These are phyloP conservation scores for Colletotrichum australisinense DNA, from an alignment of 2,329 filamentous ascomycete species.

Conservation along the genomic window DNA sequence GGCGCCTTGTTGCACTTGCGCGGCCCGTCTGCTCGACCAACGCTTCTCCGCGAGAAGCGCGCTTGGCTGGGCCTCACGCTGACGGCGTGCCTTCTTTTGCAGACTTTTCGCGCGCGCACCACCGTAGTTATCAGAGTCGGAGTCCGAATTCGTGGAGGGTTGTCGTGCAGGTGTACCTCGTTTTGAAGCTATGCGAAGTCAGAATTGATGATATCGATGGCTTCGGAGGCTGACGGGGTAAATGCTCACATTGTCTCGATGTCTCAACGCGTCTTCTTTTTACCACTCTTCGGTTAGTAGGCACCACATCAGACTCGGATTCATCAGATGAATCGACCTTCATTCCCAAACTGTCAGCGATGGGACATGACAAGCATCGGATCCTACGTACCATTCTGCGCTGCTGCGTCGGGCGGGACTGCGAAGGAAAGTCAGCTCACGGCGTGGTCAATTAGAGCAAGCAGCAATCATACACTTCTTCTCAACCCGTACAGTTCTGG, in stretches of 20 bases:
- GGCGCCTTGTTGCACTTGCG: slow-evolving; percentile 72
- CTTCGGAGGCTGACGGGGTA: neutral
- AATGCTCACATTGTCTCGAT: slow-evolving; percentile 70
- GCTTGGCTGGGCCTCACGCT: slow-evolving; percentile 74
- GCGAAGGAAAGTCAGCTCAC: slow-evolving; percentile 20
- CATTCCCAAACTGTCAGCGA: slow-evolving; percentile 36
- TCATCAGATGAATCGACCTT: slow-evolving; percentile 65
- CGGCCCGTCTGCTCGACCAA: slow-evolving; percentile 89
- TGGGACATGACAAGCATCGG: slow-evolving; percentile 1
- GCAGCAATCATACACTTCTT: slow-evolving; percentile 78
- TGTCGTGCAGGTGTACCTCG: slow-evolving; percentile 66
- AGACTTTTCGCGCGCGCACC: slow-evolving; percentile 76
- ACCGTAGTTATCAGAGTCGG: slow-evolving; percentile 83
- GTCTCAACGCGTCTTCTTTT: slow-evolving; percentile 78
- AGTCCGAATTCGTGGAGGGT: slow-evolving; percentile 65
- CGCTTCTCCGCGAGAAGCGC: slow-evolving; percentile 83
- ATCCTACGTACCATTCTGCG: slow-evolving; percentile 64
- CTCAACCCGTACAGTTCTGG: slow-evolving; percentile 95
- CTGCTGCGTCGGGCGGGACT: slow-evolving; percentile 69
- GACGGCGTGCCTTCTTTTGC: slow-evolving; percentile 82
- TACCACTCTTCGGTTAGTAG: slow-evolving; percentile 66
- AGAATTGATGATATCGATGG: neutral
- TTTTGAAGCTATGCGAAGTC: slow-evolving; percentile 64
- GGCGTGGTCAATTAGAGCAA: slow-evolving; percentile 24
- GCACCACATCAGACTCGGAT: slow-evolving; percentile 78